Base-by-base conservation (phyloP, 208 protist species). In the Trypanosoma melophagium region DNA sequence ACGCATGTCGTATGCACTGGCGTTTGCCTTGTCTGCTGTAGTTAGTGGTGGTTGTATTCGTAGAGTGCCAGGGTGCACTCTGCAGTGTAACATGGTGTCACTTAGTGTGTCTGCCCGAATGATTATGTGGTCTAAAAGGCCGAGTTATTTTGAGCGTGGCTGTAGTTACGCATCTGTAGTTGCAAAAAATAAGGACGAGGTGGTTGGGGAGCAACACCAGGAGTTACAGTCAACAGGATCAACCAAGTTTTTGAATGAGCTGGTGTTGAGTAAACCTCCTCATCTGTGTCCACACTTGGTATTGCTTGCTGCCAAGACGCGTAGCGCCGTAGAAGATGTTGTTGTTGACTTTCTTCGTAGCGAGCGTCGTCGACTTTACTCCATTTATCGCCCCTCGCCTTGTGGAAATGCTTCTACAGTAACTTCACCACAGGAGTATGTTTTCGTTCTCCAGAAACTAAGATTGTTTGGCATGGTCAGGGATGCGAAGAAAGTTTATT, bases 301-400 rank as follows among this genome's bases (percentile, higher is more conserved):
- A 22, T 10, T 65, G 24, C 24, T 65, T 54, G 45, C 60, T 53
- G 60, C 60, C 4, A 65, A 65, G 14, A 67, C 53, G 24, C 38
- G 56, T 64, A 61, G 56, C 25, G 66, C 71, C 1, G 21, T 86
- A 25, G 40, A 66, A 24, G 80, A 86, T 44, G 52, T 52, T 5
- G 65, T 71, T 3, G 59, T 45, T 22, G 42, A 63, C 19, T 90
- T 76, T 60, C 53, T 86, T 47, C 19, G 41, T 10, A 21, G 35
- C 7, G 80, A 90, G 58, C 41, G 71, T 3, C 56, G 72, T 13
- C 65, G 47, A 41, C 35, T 78, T 28, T 88, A 88, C 58, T 71
- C 79, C 28, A 78, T 88, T 21, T 80, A 88, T 59, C 70, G 73
- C 12, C 79, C 83, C 10, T 80, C 50, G 42, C 21, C 62, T 9